These are phyloP conservation scores for Oryza australiensis DNA, from an alignment of 176 grass and related monocot species.

Conservation along the genomic window DNA sequence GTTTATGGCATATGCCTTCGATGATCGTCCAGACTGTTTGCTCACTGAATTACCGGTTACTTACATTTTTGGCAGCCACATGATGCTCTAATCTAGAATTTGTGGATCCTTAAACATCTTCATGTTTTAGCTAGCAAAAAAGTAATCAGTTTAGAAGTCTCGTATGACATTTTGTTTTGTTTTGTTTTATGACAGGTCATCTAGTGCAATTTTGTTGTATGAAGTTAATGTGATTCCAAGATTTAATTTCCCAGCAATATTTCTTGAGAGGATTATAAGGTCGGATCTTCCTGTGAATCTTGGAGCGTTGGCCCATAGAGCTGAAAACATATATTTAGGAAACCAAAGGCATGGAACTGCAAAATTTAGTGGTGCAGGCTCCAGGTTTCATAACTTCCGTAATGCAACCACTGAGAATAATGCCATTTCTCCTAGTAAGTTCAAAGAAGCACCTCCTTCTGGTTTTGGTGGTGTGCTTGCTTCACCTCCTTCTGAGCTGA, in stretches of 20 bases:
- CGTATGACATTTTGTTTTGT: not conserved
- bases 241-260: conserved; percentile 94
- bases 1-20: not conserved
- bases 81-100: not conserved
- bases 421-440: conserved; percentile 39
- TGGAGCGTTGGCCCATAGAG: conserved; percentile 69
- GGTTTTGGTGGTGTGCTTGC: conserved; percentile 40
- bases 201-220: conserved; percentile 68
- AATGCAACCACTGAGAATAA: conserved; percentile 31
- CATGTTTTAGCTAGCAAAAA: not conserved
- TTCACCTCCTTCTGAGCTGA: conserved; percentile 51
- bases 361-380: conserved; percentile 34
- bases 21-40: not conserved
- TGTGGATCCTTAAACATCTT: not conserved
- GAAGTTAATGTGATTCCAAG: conserved; percentile 90
- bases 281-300: conserved; percentile 96
- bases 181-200: conserved; percentile 50
- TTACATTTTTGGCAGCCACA: not conserved
- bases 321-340: conserved; percentile 68
- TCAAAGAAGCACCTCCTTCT: conserved; percentile 43
- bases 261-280: conserved; percentile 93
- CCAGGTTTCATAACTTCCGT: conserved; percentile 32
- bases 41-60: not conserved
- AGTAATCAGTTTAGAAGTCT: not conserved
- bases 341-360: conserved; percentile 46